Base-by-base conservation (phyloP, 2,329 filamentous ascomycete genomes). In the Aureobasidium melanogenum region DNA sequence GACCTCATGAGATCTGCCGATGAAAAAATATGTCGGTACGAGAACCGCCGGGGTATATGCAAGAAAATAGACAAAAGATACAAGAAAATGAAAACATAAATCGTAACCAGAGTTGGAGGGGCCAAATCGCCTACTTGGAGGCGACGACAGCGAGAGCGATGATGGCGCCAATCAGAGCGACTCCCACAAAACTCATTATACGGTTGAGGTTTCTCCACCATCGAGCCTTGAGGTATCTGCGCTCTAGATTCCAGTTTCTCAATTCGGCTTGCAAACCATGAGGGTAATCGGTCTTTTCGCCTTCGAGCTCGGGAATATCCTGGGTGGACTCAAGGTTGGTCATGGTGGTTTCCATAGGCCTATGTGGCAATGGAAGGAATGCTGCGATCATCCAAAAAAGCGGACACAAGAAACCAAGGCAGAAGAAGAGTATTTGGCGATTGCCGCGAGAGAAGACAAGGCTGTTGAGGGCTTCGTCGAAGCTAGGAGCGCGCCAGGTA, bases 131-230 rank as follows among this genome's bases (percentile, higher is more conserved):
- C 67, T 61, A 67, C 26, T 51, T 63, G 10, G 69, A 68, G n/a
- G 70, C 69, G 30, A 74, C 63, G 24, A 73, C 67, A 55, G 69
- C 72, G 30, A 73, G 67, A 14, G 70, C 70, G 56, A 73, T 68
- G 28, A 73, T 68, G 50, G 71, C 72, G 24, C 59, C 72, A 58
- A 74, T 68, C 17, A 74, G 65, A 14, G 65, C 63, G 30, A 74
- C 55, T 3, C 72, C 72, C 56, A 74, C 66, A 17, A 74, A 63
- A 62, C 69, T 70, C 72, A 74, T 74, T 26, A 74, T 65, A 26
- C 72, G 67, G 64, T 74, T 74, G 57, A 74, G 63, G 48, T 66
- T 68, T 56, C 72, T 64, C 72, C 72, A 74, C 72, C 72, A 74
- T 44, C 65, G 67, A 5, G 71, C 72, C 63, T 74, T 73, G 30